Conservation (phyloP, 2,329 filamentous ascomycete species). For the Talaromyces marneffei region DNA sequence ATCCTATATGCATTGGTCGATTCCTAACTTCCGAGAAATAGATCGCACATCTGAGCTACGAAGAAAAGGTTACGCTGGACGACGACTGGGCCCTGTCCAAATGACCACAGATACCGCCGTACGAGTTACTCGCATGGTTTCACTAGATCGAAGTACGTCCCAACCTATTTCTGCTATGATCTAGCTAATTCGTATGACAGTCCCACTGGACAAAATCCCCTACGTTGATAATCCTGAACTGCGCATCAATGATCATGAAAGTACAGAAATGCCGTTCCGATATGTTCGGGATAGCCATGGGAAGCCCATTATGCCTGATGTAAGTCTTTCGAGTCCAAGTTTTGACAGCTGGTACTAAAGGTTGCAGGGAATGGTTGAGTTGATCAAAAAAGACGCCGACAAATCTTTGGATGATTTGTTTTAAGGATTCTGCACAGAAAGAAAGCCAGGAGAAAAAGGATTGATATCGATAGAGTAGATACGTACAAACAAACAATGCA, state of each 20-base stretch:
- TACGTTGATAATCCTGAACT: slow-evolving; percentile 88
- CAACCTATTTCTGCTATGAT: no score
- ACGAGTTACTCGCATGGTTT: slow-evolving; percentile 81
- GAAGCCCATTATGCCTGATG: slow-evolving; percentile 84
- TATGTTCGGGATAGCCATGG: slow-evolving; percentile 75
- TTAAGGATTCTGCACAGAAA: slow-evolving; percentile 31
- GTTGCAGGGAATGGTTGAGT: slow-evolving; percentile 78
- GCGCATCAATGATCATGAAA: slow-evolving; percentile 83
- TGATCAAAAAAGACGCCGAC: slow-evolving; percentile 90
- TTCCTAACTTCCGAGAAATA: slow-evolving; percentile 31
- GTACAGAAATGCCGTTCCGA: slow-evolving; percentile 95
- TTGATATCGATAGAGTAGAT: neutral
- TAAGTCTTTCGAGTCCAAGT: slow-evolving; percentile 42
- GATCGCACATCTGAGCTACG: slow-evolving; percentile 94
- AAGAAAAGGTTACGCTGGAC: slow-evolving; percentile 84
- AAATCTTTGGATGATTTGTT: slow-evolving; percentile 85
- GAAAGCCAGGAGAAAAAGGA: neutral
- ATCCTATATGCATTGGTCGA: slow-evolving; percentile 12
- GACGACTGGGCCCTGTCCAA: slow-evolving; percentile 82
- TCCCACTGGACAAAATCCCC: slow-evolving; percentile 67
- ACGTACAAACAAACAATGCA: slow-evolving; percentile 5
- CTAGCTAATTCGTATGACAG: slow-evolving; percentile 41
- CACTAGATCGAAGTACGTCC: slow-evolving; percentile 69
- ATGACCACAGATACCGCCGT: slow-evolving; percentile 99
- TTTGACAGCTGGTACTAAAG: neutral